Conservation (phyloP, 176 grass and related monocot genomes). For the Thinopyrum elongatum region DNA sequence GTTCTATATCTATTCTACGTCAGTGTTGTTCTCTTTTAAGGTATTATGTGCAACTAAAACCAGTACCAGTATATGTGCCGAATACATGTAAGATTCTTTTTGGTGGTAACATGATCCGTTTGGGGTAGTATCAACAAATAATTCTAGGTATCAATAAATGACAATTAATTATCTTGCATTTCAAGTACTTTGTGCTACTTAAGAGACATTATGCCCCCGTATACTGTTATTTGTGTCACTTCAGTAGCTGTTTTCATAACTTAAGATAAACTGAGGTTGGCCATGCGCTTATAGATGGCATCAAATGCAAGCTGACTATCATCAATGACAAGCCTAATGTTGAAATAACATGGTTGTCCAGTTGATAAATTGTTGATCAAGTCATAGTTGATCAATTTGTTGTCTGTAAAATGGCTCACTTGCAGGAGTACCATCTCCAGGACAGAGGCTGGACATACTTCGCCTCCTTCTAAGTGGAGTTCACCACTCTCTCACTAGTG, state of each 20-base stretch:
- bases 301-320: constrained; percentile 2
- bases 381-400: neutral
- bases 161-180: neutral
- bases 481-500: constrained; percentile 52
- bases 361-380: constrained; percentile 6
- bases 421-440: constrained; percentile 84
- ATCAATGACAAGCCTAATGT: neutral
- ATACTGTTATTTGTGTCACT: neutral
- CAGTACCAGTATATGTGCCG: neutral
- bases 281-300: neutral
- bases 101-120: neutral
- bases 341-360: neutral
- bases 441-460: constrained; percentile 89
- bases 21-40: neutral
- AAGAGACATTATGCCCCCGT: neutral
- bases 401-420: constrained; percentile 23
- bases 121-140: neutral
- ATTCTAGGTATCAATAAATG: neutral
- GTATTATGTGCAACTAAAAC: neutral
- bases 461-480: constrained; percentile 47
- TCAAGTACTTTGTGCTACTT: neutral
- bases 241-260: neutral
- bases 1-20: neutral
- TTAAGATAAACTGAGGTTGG: neutral
- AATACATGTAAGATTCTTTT: constrained; percentile 9